Percentiles rank a stretch among this genome's conserved stretches.
Conservation (phyloP, 345 rosid genomes). For the Eutrema japonicum region DNA sequence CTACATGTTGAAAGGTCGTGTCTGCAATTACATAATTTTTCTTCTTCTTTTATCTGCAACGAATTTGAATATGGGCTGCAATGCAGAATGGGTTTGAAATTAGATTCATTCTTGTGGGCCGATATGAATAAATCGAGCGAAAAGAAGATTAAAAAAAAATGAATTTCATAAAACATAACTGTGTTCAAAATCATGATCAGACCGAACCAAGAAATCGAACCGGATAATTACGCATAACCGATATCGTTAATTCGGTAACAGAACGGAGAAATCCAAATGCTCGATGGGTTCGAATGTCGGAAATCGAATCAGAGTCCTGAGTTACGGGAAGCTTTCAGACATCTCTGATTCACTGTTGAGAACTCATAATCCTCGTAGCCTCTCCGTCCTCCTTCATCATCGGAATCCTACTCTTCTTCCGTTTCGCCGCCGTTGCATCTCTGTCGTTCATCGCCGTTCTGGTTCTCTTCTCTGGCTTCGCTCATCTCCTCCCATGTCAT, state of each 20-base stretch:
- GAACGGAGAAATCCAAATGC: slow-evolving; percentile 3
- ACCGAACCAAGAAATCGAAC: slow-evolving; percentile 24
- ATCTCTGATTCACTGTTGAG: slow-evolving; percentile 29
- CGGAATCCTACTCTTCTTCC: slow-evolving; percentile 47
- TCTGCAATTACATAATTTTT: neutral
- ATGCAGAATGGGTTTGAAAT: neutral
- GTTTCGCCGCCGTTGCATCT: slow-evolving; percentile 43
- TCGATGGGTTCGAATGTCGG: slow-evolving; percentile 30
- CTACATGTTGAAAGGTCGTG: slow-evolving; percentile 31
- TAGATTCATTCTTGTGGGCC: slow-evolving; percentile 11
- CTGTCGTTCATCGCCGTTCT: slow-evolving; percentile 50
- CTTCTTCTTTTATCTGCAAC: neutral
- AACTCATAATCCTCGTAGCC: slow-evolving; percentile 44
- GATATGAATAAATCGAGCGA: neutral
- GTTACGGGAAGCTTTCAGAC: slow-evolving; percentile 36
- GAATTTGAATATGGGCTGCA: neutral
- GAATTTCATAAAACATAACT: too few species aligned
- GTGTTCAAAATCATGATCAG: neutral
- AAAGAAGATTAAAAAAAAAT: neutral
- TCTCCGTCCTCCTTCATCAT: slow-evolving; percentile 53
- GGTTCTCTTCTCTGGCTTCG: slow-evolving; percentile 50
- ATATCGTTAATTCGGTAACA: slow-evolving; percentile 7
- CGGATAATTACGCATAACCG: slow-evolving; percentile 17
- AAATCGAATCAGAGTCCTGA: slow-evolving; percentile 45
- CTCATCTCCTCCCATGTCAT: slow-evolving; percentile 51